These are phyloP conservation scores for Corynascus novoguineensis DNA, from an alignment of 495 filamentous ascomycete species.

Conservation along the genomic window DNA sequence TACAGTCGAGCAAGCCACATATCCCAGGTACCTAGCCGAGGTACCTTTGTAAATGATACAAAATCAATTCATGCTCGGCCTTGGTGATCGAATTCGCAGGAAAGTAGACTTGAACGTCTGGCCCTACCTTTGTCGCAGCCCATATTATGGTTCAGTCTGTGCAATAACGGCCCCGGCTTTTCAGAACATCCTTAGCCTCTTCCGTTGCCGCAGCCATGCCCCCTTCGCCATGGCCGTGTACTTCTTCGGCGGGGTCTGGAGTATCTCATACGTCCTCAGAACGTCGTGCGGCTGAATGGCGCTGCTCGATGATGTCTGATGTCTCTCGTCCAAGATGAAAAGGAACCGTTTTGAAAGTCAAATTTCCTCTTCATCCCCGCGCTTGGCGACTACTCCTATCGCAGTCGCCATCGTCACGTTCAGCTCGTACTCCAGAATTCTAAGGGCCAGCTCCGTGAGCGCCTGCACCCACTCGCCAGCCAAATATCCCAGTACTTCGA, in stretches of 20 bases:
- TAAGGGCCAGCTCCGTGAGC: background rate
- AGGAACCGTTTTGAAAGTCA: background rate
- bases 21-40: too few species aligned
- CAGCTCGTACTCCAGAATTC: background rate
- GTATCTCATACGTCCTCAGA: background rate
- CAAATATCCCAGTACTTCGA: constrained; percentile 2
- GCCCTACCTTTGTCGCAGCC: too few species aligned
- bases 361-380: background rate
- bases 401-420: background rate
- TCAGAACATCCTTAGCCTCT: background rate
- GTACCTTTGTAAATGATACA: too few species aligned
- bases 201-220: background rate
- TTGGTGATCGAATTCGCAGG: too few species aligned
- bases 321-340: too few species aligned
- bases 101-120: too few species aligned
- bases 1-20: too few species aligned
- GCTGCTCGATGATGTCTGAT: too few species aligned
- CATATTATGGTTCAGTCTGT: background rate
- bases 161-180: too few species aligned
- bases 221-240: background rate
- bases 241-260: background rate
- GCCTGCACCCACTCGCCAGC: background rate
- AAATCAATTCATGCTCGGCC: too few species aligned
- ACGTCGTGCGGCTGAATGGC: background rate
- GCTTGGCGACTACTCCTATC: background rate